phyloP scores from a whole-genome alignment of 1,284 basidiomycete genomes.

The Cryptococcus sp. region DNA sequence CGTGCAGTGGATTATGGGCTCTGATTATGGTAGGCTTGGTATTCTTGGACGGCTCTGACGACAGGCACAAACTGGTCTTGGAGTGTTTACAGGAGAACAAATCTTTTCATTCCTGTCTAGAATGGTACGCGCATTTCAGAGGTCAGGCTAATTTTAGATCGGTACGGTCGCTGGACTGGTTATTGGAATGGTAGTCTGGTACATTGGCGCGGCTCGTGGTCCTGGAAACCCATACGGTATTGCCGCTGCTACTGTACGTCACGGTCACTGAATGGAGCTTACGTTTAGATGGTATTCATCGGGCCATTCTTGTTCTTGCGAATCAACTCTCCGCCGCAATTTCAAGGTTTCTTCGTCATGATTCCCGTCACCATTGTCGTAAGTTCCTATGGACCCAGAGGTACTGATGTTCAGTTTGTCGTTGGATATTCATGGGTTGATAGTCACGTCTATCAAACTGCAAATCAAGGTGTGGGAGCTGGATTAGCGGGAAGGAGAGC shows the following conservation, averaged over 20 bases:
- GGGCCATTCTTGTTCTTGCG: constrained; percentile 58
- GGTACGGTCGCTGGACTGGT: constrained; percentile 53
- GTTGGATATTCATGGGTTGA: constrained; percentile 59
- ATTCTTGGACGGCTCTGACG: constrained; percentile 1
- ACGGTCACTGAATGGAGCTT: not conserved
- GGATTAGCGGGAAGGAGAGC: constrained; percentile 55
- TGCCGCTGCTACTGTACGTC: constrained; percentile 49
- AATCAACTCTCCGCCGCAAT: constrained; percentile 52
- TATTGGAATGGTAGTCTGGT: constrained; percentile 58
- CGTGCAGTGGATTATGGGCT: constrained; percentile 54
- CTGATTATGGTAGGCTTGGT: constrained; percentile 54
- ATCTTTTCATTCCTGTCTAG: constrained; percentile 55
- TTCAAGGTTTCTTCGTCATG: constrained; percentile 46
- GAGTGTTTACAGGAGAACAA: constrained; percentile 61
- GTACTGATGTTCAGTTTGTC: constrained; percentile 12
- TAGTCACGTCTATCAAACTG: constrained; percentile 51
- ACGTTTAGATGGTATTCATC: constrained; percentile 50
- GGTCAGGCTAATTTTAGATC: constrained; percentile 7
- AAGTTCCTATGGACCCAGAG: not conserved
- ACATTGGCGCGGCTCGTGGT: constrained; percentile 54
- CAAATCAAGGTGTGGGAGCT: constrained; percentile 56
- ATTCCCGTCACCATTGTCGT: constrained; percentile 38
- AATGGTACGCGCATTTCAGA: constrained; percentile 31
- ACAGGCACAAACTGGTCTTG: constrained; percentile 58
- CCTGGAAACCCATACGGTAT: constrained; percentile 59